These are phyloP conservation scores for Phoenix dactylifera DNA, from an alignment of 176 grass and related monocot species.

Conservation along the genomic window DNA sequence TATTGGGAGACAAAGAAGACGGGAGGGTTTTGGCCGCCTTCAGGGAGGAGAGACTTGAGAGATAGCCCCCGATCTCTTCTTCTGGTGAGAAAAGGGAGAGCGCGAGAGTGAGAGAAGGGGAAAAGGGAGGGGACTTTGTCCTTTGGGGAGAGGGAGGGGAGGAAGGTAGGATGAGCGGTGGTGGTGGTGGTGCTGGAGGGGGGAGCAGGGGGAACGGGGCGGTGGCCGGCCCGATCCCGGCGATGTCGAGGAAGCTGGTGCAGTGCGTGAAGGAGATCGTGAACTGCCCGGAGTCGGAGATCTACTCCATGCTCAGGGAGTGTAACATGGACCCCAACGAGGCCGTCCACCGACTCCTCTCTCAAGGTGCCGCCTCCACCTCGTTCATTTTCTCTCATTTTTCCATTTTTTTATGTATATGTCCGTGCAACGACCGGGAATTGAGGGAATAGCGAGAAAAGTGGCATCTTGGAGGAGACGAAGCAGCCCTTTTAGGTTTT, in stretches of 20 bases:
- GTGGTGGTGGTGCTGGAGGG: constrained; percentile 16
- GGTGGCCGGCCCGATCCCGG: constrained; percentile 44
- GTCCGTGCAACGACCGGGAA: too few species aligned
- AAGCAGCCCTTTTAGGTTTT: too few species aligned
- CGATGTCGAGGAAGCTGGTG: constrained; percentile 54
- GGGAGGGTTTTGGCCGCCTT: constrained; percentile 12
- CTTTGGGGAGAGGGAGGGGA: not conserved
- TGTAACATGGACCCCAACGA: constrained; percentile 98
- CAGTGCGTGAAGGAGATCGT: constrained; percentile 99
- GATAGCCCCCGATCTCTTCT: not conserved
- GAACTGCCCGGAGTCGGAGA: constrained; percentile 82
- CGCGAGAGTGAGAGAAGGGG: not conserved
- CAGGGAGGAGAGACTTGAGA: not conserved
- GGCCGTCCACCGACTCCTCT: constrained; percentile 80
- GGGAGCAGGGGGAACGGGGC: constrained; percentile 14
- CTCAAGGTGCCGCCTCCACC: constrained; percentile 42
- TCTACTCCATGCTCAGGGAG: constrained; percentile 89
- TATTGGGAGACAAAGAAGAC: not conserved
- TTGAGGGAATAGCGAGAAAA: too few species aligned
- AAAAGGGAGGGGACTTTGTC: not conserved
- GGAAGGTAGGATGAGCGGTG: constrained; percentile 10
- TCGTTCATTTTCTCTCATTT: not conserved
- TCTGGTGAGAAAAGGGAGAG: not conserved
- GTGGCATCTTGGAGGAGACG: not conserved
- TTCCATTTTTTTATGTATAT: too few species aligned